A percentile compares a stretch with the other conserved stretches of the same genome.
These are phyloP conservation scores for Platismatia glauca DNA, from an alignment of 495 filamentous ascomycete species.

Conservation along the genomic window DNA sequence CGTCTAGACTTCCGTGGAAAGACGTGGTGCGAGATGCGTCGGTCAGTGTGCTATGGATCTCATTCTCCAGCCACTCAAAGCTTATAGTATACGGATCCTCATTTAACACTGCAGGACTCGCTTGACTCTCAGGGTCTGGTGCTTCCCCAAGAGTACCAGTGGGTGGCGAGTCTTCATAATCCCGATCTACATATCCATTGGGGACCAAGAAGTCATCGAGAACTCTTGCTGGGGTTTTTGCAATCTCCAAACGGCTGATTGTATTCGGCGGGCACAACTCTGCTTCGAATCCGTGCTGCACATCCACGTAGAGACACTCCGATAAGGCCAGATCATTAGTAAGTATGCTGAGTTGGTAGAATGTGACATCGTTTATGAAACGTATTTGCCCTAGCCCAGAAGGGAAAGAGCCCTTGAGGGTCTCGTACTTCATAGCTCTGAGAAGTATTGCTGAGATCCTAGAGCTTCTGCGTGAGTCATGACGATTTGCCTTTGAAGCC, in stretches of 20 bases:
- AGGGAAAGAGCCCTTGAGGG: not conserved
- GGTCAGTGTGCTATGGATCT: not conserved
- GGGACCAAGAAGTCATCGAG: conserved; percentile 30
- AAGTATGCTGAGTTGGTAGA: conserved; percentile 14
- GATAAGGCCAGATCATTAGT: conserved; percentile 10
- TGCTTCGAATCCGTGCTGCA: not conserved
- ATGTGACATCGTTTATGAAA: not conserved
- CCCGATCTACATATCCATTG: conserved; percentile 24
- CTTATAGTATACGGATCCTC: conserved; percentile 15
- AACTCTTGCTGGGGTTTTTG: conserved; percentile 17
- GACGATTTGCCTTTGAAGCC: not conserved
- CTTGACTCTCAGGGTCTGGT: not conserved
- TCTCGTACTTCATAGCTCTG: not conserved
- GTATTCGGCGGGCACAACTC: conserved; percentile 5
- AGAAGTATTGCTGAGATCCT: not conserved
- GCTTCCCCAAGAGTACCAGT: not conserved
- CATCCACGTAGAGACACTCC: conserved; percentile 13
- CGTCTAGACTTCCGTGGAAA: conserved; percentile 10
- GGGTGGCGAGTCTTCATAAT: not conserved
- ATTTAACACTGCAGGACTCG: not conserved
- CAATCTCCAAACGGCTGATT: not conserved
- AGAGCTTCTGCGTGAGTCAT: not conserved
- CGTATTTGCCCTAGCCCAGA: not conserved
- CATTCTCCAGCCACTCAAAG: conserved; percentile 20
- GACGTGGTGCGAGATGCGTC: not conserved